Evolutionary conservation across 2,329 filamentous ascomycete species (phyloP), one percentile per base, ranked within the genome.

Genomic region (Sclerotinia subarctica): DNA sequence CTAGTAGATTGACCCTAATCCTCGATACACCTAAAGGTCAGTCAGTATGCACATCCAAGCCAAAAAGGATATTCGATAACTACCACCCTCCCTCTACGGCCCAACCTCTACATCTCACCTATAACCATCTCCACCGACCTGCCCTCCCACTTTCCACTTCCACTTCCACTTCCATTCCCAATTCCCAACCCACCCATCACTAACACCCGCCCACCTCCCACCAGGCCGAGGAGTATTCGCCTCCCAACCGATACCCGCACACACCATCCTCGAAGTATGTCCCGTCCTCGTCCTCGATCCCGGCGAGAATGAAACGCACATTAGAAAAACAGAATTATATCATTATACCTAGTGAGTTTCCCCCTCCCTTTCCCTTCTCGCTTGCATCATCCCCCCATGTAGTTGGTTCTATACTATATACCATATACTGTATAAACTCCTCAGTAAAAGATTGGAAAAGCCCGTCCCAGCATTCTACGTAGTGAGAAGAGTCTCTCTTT

Each of bases 191-290:
- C 24, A 3, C 52, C 21, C 42, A n/a, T 56, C 56, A 46, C 38
- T 46, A 54, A 29, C 53, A 13, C 38, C 38, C 38, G 1, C 38
- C 6, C 6, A 1, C n/a, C 68, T 32, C 1, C 24, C 46, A 53
- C 52, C 68, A 86, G 84, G 85, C 64, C 79, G 85, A 68, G 85
- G 84, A 42, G 79, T 86, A 51, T 85, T 85, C 75, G 81, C 84
- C 11, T 77, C 78, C 32, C 72, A 72, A 67, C 73, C 76, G 47
- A 85, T 86, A 63, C 78, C 63, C 82, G 78, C 80, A 2, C 78
- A 80, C 17, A 84, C 82, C 0, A 74, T 83, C 6, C 76, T 86
- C 68, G 85, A 86, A 71, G 80, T 82, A 11, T 84, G 79, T 52
- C 84, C 84, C 5, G 84, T 85, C 7, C 74, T 87, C 7, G 75